phyloP scores from a whole-genome alignment of 208 protist genomes.

The Trypanosomatidae sp. region DNA sequence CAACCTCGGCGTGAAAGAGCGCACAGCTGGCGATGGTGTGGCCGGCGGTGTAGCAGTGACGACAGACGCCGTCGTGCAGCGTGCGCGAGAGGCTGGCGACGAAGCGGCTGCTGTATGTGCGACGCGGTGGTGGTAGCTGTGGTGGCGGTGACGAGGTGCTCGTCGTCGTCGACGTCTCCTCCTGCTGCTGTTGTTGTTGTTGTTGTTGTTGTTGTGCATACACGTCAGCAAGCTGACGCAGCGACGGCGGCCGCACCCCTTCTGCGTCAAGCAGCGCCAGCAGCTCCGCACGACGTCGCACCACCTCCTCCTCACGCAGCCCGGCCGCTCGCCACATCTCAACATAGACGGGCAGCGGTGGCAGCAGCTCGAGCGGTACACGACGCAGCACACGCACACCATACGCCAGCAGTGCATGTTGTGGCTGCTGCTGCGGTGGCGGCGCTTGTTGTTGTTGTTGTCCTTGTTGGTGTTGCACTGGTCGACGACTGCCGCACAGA shows the following conservation, averaged over 20 bases:
- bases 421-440: too few relatives aligned
- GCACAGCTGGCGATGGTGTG: slow-evolving; percentile 56
- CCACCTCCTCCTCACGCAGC: slow-evolving; percentile 25
- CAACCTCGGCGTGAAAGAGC: slow-evolving; percentile 70
- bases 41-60: slow-evolving; percentile 60
- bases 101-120: slow-evolving; percentile 40
- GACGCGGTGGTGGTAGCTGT: too few relatives aligned
- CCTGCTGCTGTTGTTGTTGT: too few relatives aligned
- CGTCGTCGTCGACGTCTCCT: too few relatives aligned
- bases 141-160: too few relatives aligned
- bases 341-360: slow-evolving; percentile 17
- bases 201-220: too few relatives aligned
- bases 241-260: slow-evolving; percentile 23
- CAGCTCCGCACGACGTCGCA: slow-evolving; percentile 18
- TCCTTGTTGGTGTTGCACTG: not conserved
- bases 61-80: slow-evolving; percentile 67
- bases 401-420: slow-evolving; percentile 8
- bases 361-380: slow-evolving; percentile 47
- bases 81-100: slow-evolving; percentile 22
- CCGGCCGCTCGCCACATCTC: slow-evolving; percentile 58
- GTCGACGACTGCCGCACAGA: slow-evolving; percentile 1
- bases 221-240: too few relatives aligned
- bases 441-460: not conserved
- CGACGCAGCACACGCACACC: slow-evolving; percentile 61
- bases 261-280: slow-evolving; percentile 39